Evolutionary conservation across 73 alveolate genomes (phyloP).

Genomic region (Durusdinium trenchii): DNA sequence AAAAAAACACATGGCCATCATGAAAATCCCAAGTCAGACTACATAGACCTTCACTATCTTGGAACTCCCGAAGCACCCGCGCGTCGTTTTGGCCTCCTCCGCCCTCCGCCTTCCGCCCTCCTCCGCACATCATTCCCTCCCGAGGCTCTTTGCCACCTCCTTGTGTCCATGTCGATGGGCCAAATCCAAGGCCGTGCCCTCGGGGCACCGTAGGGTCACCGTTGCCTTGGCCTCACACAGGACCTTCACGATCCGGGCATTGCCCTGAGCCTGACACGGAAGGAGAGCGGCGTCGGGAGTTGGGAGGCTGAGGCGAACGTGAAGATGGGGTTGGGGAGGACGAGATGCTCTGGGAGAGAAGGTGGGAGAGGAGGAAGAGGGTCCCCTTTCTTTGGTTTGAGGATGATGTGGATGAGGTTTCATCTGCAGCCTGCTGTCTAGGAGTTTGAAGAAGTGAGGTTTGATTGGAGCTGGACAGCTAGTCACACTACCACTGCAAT

Average conservation of each 20-base stretch:
- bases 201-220: slow-evolving; percentile 29
- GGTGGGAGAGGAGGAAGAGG: neutral
- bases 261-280: neutral
- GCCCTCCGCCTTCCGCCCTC: too few relatives aligned
- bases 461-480: too few relatives aligned
- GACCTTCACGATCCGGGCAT: neutral
- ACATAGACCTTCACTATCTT: too few relatives aligned
- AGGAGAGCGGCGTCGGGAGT: neutral
- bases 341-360: neutral
- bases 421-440: too few relatives aligned
- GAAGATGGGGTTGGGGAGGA: neutral
- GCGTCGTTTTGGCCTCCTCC: too few relatives aligned
- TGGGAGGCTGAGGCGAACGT: neutral
- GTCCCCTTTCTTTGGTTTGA: too few relatives aligned
- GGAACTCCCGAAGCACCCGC: too few relatives aligned
- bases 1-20: too few relatives aligned
- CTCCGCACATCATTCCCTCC: neutral
- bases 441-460: too few relatives aligned
- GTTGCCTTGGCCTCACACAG: slow-evolving; percentile 20
- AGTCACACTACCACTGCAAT: too few relatives aligned
- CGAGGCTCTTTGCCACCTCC: slow-evolving; percentile 21
- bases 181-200: slow-evolving; percentile 14
- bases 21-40: too few relatives aligned
- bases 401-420: too few relatives aligned
- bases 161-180: neutral